Evolutionary conservation across 2,329 filamentous ascomycete species (phyloP).

Genomic region (Chrysoporthe cubensis): DNA sequence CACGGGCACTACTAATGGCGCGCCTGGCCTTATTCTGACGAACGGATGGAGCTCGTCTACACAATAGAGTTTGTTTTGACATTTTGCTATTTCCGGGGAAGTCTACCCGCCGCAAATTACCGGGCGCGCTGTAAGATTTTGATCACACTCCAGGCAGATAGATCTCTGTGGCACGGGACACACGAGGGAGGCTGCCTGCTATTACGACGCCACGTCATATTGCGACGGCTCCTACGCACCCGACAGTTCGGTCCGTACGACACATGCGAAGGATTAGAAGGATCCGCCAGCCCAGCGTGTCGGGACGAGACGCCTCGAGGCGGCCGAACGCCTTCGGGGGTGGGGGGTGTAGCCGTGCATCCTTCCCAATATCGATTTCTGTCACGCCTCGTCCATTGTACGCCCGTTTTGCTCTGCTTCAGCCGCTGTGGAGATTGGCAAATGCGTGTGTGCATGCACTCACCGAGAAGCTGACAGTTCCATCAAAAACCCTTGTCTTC

Average conservation of each 20-base stretch:
- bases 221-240: neutral
- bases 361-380: neutral
- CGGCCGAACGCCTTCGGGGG: neutral
- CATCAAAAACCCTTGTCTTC: neutral
- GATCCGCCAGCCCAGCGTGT: neutral
- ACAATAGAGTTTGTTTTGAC: neutral
- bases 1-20: no score
- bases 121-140: neutral
- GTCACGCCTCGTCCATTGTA: neutral
- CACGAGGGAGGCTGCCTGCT: neutral
- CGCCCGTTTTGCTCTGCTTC: neutral
- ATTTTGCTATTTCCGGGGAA: neutral
- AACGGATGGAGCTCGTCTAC: neutral
- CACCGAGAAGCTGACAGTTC: neutral
- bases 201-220: neutral
- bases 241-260: neutral
- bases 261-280: neutral
- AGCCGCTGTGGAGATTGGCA: neutral
- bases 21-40: neutral
- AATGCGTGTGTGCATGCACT: neutral
- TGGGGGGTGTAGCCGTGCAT: neutral
- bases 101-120: neutral
- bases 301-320: neutral
- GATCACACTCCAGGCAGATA: neutral
- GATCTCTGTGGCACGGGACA: neutral